These are phyloP conservation scores for Aspergillus oerlinghausenensis DNA, from an alignment of 2,329 filamentous ascomycete genomes.

Conservation along the genomic window DNA sequence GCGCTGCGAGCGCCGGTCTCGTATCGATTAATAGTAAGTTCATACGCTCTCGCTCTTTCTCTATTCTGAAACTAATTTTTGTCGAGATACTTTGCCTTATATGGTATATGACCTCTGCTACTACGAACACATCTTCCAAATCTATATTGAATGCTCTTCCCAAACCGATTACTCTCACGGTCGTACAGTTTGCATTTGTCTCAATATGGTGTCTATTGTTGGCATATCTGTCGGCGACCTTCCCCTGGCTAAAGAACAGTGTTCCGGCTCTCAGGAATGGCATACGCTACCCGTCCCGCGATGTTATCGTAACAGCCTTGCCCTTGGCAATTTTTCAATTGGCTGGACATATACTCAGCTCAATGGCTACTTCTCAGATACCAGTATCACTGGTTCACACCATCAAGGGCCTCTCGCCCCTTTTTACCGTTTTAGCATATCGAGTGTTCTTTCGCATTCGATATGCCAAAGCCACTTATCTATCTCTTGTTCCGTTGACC, in stretches of 20 bases:
- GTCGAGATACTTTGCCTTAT: constrained; percentile 74
- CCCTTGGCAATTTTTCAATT: constrained; percentile 91
- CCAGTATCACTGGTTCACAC: constrained; percentile 97
- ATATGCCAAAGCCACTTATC: constrained; percentile 81
- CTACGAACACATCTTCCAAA: constrained; percentile 97
- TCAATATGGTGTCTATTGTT: constrained; percentile 79
- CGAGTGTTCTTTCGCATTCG: constrained; percentile 81
- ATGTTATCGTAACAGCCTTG: constrained; percentile 82
- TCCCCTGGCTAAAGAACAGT: constrained; percentile 64
- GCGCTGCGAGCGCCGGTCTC: constrained; percentile 87
- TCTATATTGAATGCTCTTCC: constrained; percentile 88
- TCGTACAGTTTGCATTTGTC: constrained; percentile 91
- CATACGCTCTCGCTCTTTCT: constrained; percentile 2
- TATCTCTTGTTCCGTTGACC: constrained; percentile 86
- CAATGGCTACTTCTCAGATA: constrained; percentile 88
- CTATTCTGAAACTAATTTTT: constrained; percentile 17
- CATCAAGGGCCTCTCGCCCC: constrained; percentile 92
- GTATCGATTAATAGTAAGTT: constrained; percentile 73
- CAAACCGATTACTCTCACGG: constrained; percentile 84
- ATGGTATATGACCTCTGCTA: constrained; percentile 93
- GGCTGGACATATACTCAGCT: constrained; percentile 86
- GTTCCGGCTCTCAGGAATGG: constrained; percentile 79
- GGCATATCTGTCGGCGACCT: constrained; percentile 68
- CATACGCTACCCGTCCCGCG: constrained; percentile 72
- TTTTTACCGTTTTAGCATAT: constrained; percentile 94